Evolutionary conservation across 2,329 filamentous ascomycete species (phyloP), one percentile per base, ranked within the genome.

Genomic region (Herpotrichia juniperi): DNA sequence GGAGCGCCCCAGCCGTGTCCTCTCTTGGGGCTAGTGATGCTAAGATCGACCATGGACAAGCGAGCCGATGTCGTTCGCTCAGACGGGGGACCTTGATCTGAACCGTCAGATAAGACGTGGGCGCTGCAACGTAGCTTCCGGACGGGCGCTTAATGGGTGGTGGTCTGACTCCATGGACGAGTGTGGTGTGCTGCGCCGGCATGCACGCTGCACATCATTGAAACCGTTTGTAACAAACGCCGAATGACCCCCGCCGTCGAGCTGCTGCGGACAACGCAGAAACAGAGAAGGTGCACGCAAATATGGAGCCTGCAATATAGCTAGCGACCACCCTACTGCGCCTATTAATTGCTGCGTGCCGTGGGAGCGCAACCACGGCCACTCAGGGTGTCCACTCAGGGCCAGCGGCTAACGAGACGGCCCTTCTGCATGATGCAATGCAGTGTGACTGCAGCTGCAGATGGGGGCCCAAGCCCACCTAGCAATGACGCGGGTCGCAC

Each of bases 251-350:
- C 24, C 53, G 55, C 52, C 56, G 45, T 54, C 42, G 51, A 48
- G 40, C 49, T 56, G 57, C 59, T 54, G 52, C 56, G 48, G 57
- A 37, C 40, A 35, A 51, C 51, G 48, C 46, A 48, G 44, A 46
- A n/a, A n/a, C n/a, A n/a, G n/a, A n/a, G n/a, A n/a, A n/a, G n/a
- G n/a, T n/a, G 50, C 28, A n/a, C 28, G 28, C 28, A 17, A 3
- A 28, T 56, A 44, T 19, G 43, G 30, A 30, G 42, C 44, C 45
- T 48, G 49, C 54, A 62, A 64, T 63, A 63, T 64, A 56, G 54
- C 59, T 60, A 58, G 58, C 64, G 49, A 51, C 58, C 60, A 62
- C 46, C 44, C 39, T 45, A 48, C 46, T 69, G 68, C 67, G 67
- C 65, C 63, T 69, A 70, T 61, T 61, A 43, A 58, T 40, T 47